These are phyloP conservation scores for Penicillium parvum DNA, from an alignment of 495 filamentous ascomycete genomes.

Conservation along the genomic window DNA sequence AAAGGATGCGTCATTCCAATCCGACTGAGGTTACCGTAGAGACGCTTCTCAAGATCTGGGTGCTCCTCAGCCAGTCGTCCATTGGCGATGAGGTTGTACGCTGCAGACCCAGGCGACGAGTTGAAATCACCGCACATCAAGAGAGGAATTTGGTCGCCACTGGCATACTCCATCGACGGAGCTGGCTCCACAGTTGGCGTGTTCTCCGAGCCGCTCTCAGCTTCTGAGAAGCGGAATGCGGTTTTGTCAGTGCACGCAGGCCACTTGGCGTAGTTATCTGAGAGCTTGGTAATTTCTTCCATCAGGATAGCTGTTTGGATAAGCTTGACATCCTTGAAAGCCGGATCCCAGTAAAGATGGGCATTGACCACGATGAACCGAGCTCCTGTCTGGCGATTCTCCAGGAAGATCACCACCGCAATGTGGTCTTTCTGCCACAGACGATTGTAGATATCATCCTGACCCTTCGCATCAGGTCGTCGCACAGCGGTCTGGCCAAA, in stretches of 20 bases:
- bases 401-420: constrained; percentile 81
- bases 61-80: constrained; percentile 71
- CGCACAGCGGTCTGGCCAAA: constrained; percentile 90
- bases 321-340: constrained; percentile 86
- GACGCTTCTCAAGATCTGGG: constrained; percentile 63
- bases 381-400: constrained; percentile 81
- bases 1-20: constrained; percentile 94
- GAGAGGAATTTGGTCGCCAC: constrained; percentile 80
- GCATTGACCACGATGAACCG: constrained; percentile 89
- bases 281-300: constrained; percentile 78
- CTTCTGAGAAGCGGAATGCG: constrained; percentile 59
- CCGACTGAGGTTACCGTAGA: constrained; percentile 86
- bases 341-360: constrained; percentile 91
- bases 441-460: constrained; percentile 94
- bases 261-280: constrained; percentile 74
- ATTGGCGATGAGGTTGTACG: constrained; percentile 79
- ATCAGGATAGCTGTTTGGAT: constrained; percentile 92
- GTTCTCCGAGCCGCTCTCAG: constrained; percentile 51
- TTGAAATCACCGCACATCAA: constrained; percentile 96
- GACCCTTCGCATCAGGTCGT: constrained; percentile 88
- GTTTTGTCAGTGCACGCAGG: constrained; percentile 76
- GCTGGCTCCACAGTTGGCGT: constrained; percentile 49
- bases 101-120: constrained; percentile 74
- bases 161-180: constrained; percentile 73
- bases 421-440: constrained; percentile 98